A percentile compares a stretch with the other conserved stretches of the same genome.
phyloP scores from a whole-genome alignment of 768 basidiomycete species.

The Kwoniella botswanensis region DNA sequence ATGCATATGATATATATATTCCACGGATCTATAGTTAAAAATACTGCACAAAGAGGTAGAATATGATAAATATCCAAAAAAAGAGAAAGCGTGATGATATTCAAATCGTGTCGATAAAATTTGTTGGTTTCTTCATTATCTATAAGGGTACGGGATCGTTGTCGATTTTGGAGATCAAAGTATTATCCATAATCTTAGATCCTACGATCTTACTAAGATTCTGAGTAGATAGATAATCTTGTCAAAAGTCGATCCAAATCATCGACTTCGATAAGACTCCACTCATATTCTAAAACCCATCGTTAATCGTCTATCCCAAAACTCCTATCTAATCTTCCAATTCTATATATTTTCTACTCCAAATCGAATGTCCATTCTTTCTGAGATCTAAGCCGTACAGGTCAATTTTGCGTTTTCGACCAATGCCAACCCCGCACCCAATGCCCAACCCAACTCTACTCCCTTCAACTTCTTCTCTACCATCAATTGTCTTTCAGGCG shows the following conservation, averaged over 20 bases:
- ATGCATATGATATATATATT: neutral
- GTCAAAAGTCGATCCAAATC: too few species aligned
- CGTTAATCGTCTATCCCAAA: neutral
- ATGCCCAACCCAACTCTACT: constrained; percentile 92
- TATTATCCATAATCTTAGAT: too few species aligned
- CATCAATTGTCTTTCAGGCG: constrained; percentile 65
- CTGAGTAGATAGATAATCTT: too few species aligned
- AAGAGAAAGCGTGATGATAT: neutral
- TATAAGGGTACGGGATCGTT: too few species aligned
- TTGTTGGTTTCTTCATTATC: too few species aligned
- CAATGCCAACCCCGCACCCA: constrained; percentile 68
- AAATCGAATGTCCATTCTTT: neutral
- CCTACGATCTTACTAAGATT: too few species aligned
- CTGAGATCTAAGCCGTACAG: constrained; percentile 46
- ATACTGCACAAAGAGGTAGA: neutral
- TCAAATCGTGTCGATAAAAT: too few species aligned
- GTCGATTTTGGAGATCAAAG: too few species aligned
- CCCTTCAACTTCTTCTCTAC: constrained; percentile 86
- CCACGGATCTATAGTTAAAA: neutral
- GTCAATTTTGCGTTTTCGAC: constrained; percentile 56
- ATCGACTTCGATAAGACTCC: too few species aligned
- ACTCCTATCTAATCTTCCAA: neutral
- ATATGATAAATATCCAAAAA: constrained; percentile 3
- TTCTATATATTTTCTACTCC: neutral
- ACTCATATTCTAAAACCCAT: neutral